These are phyloP conservation scores for Punica granatum DNA, from an alignment of 345 rosid genomes.

Conservation along the genomic window DNA sequence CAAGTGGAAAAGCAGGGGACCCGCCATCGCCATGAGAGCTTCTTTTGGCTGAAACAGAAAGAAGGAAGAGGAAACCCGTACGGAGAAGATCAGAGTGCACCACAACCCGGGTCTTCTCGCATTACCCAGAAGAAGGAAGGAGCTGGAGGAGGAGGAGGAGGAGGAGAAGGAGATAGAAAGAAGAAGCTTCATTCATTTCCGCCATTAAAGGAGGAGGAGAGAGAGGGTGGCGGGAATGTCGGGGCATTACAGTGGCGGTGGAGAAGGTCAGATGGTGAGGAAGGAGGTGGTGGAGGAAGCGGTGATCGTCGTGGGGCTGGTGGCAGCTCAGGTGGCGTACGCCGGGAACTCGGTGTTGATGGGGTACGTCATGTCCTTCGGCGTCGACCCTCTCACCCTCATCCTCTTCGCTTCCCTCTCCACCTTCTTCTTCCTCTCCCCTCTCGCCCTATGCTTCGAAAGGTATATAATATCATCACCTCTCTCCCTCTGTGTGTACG, in stretches of 20 bases:
- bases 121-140: too few relatives aligned
- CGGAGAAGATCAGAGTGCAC: too few relatives aligned
- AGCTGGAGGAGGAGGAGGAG: not conserved
- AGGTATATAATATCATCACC: conserved; percentile 23
- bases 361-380: conserved; percentile 74
- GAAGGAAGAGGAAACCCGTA: not conserved
- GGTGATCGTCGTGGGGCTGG: conserved; percentile 50
- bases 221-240: not conserved
- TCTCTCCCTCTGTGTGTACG: not conserved
- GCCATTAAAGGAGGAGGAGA: not conserved
- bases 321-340: conserved; percentile 54
- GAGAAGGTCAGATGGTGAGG: conserved; percentile 14
- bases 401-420: conserved; percentile 58
- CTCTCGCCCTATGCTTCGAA: conserved; percentile 65
- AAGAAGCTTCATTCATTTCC: not conserved
- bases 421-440: conserved; percentile 64
- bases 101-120: too few relatives aligned
- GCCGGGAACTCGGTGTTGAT: conserved; percentile 55
- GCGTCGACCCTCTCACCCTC: conserved; percentile 59
- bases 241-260: conserved; percentile 9
- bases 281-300: conserved; percentile 45
- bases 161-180: not conserved
- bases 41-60: not conserved
- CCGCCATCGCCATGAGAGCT: not conserved
- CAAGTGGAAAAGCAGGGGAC: not conserved